Base-by-base conservation (phyloP, 257 asterid species). In the Phtheirospermum japonicum region DNA sequence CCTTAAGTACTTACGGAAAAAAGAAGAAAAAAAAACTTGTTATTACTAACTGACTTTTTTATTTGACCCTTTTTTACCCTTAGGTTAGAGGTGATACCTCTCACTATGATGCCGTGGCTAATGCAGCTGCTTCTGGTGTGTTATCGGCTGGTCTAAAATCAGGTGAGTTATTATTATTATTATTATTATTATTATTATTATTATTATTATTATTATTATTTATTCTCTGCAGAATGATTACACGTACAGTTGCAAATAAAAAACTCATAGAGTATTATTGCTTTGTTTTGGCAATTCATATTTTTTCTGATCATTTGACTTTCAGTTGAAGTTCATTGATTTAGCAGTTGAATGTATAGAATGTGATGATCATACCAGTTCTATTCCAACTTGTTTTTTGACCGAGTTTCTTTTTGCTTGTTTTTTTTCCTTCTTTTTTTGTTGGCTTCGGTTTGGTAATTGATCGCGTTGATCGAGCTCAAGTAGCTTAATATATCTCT, bases 91-190 rank as follows among this genome's bases (percentile, higher is more conserved):
- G 98, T 8, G 98, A 89, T 65, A 89, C 98, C 20, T 48, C 97
- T 55, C 97, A 92, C 71, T 92, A 92, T 60, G 98, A 92, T 86
- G 90, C 95, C 4, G 98, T 92, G 76, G 95, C 87, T n/a, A 86
- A 89, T 82, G 83, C 98, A 57, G 90, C 97, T 65, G 90, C 97
- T 48, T 92, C 98, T 49, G 97, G 98, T 53, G 95, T 92, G 46
- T 80, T 84, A 31, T 80, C 93, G 12, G 97, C 98, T 28, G 87
- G 97, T 59, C 80, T 89, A 30, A 86, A 76, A 65, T 83, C 98
- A 58, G 97, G 98, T 77, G 30, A 45, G 65, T 61, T 73, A 45
- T n/a, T n/a, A n/a, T n/a, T n/a, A n/a, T n/a, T n/a, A n/a, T n/a
- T n/a, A n/a, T n/a, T n/a, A n/a, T n/a, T n/a, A n/a, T n/a, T n/a